Evolutionary conservation across 2,329 filamentous ascomycete genomes (phyloP).

Genomic region (Verticillium nubilum): DNA sequence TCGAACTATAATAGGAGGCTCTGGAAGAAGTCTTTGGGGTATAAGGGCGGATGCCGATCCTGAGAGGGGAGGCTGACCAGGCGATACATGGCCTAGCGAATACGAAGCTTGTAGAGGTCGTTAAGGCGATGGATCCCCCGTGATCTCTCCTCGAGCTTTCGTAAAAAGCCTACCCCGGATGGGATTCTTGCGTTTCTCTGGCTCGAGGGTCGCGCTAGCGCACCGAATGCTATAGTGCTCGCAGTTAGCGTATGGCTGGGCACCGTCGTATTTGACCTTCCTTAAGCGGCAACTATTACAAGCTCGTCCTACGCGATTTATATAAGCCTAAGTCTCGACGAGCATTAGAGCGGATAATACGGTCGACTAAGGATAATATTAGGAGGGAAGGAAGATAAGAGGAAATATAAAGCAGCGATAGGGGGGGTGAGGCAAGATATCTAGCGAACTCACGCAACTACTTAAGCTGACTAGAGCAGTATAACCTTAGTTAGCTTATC

Average conservation of each 20-base stretch:
- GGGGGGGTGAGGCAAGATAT: too few relatives aligned
- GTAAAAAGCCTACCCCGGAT: neutral
- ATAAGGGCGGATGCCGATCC: neutral
- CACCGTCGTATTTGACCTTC: conserved; percentile 30
- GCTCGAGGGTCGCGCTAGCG: neutral
- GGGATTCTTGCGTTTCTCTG: conserved; percentile 1
- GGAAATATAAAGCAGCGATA: too few relatives aligned
- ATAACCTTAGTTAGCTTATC: too few relatives aligned
- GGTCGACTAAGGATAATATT: too few relatives aligned
- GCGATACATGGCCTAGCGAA: neutral
- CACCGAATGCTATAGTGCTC: conserved; percentile 26
- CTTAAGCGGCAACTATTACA: conserved; percentile 32
- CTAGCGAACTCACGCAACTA: too few relatives aligned
- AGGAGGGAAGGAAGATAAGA: too few relatives aligned
- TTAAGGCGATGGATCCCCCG: neutral
- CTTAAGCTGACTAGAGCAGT: too few relatives aligned
- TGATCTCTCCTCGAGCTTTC: neutral
- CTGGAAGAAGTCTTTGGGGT: conserved; percentile 26
- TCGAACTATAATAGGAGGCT: conserved; percentile 27
- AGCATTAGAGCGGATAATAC: neutral
- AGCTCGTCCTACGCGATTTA: conserved; percentile 11
- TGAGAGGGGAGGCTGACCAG: neutral
- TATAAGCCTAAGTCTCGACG: neutral
- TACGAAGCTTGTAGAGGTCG: neutral
- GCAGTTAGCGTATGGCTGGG: conserved; percentile 28